Percentiles rank a stretch among this genome's conserved stretches.
Evolutionary conservation across 2,329 filamentous ascomycete genomes (phyloP).

Genomic region (Apiospora marii): DNA sequence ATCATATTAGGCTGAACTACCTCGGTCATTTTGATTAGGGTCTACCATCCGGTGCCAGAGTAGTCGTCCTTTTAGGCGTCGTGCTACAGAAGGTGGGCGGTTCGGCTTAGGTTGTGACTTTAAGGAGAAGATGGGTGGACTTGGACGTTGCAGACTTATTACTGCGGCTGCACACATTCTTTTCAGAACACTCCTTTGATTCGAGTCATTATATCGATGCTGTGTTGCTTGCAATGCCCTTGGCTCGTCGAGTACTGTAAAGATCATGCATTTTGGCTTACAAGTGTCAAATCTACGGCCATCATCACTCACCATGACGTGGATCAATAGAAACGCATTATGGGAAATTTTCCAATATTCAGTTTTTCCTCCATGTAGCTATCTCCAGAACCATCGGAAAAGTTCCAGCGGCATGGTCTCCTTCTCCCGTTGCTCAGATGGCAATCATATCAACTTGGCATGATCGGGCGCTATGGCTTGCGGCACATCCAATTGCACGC

Average conservation of each 20-base stretch:
- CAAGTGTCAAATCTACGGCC: background rate
- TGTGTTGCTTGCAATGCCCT: background rate
- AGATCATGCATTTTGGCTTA: background rate
- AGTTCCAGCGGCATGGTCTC: no score
- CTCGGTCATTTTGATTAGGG: background rate
- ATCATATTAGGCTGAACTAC: background rate
- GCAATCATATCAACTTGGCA: no score
- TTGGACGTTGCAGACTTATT: background rate
- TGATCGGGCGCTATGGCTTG: no score
- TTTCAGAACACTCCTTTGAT: slow-evolving; percentile 4
- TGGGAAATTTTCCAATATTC: no score
- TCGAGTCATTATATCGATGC: background rate
- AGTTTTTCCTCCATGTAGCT: no score
- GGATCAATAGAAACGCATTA: no score
- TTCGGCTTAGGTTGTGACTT: background rate
- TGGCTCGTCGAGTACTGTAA: no score
- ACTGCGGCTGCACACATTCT: background rate
- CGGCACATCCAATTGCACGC: no score
- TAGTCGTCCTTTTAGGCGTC: background rate
- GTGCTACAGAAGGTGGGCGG: background rate
- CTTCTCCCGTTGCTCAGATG: no score
- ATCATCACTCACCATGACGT: no score
- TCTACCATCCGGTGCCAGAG: background rate
- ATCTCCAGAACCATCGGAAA: no score
- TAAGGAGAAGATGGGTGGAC: background rate